Conservation (phyloP, 2,329 filamentous ascomycete genomes). For the Cadophora sp. region DNA sequence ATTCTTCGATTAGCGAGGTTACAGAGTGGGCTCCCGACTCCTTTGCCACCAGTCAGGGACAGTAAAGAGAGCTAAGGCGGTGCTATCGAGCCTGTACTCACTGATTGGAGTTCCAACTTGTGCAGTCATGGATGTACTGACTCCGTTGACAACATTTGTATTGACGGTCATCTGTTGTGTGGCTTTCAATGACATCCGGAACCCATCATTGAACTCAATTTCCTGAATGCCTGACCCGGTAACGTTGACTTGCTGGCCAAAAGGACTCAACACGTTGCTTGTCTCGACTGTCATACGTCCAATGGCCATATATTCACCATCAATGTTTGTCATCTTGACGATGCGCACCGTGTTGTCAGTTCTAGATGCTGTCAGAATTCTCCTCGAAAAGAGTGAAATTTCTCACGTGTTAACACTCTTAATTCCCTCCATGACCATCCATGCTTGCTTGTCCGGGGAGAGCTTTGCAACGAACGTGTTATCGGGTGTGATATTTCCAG, state of each 20-base stretch:
- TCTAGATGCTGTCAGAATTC: neutral
- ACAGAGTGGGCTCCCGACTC: too few relatives aligned
- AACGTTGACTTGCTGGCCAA: slow-evolving; percentile 28
- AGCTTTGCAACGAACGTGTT: slow-evolving; percentile 33
- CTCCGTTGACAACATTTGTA: slow-evolving; percentile 29
- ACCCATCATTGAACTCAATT: slow-evolving; percentile 31
- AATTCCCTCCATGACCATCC: slow-evolving; percentile 31
- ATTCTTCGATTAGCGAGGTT: neutral
- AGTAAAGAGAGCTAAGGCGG: too few relatives aligned
- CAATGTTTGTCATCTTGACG: slow-evolving; percentile 29
- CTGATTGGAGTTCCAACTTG: slow-evolving; percentile 24
- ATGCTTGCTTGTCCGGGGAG: slow-evolving; percentile 30
- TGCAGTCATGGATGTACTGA: slow-evolving; percentile 19
- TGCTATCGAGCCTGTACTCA: slow-evolving; percentile 15
- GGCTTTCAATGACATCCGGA: slow-evolving; percentile 29
- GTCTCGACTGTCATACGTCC: slow-evolving; percentile 29
- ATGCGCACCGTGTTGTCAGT: slow-evolving; percentile 31
- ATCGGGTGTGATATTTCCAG: slow-evolving; percentile 24
- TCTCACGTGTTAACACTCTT: slow-evolving; percentile 35
- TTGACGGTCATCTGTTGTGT: slow-evolving; percentile 29
- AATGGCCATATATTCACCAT: slow-evolving; percentile 32
- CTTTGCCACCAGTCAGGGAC: too few relatives aligned
- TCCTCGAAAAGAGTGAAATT: neutral
- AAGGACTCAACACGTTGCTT: slow-evolving; percentile 29
- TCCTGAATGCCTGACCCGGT: slow-evolving; percentile 33